These are phyloP conservation scores for Liriodendron chinense DNA, from an alignment of 164 flowering plant species.

Conservation along the genomic window DNA sequence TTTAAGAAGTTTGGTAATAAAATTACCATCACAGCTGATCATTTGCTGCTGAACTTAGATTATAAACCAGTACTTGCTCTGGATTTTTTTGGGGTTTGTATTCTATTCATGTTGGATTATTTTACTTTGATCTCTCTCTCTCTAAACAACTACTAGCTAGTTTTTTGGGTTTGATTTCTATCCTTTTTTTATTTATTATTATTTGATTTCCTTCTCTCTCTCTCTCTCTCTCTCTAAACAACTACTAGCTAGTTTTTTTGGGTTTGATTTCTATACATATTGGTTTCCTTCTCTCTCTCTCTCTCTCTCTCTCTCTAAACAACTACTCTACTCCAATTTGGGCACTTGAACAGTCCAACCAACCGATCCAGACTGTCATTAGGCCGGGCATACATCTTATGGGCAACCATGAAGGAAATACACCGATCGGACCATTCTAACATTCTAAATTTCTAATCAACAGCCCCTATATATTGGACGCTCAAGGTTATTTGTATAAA, in stretches of 20 bases:
- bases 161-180: background rate
- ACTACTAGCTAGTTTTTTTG: background rate
- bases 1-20: background rate
- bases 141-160: background rate
- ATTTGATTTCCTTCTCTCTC: background rate
- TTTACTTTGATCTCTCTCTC: background rate
- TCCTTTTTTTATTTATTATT: background rate
- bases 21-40: constrained; percentile 1
- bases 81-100: background rate
- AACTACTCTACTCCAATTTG: too few species aligned
- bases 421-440: too few species aligned
- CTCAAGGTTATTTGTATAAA: too few species aligned
- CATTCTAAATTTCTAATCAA: too few species aligned
- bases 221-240: background rate
- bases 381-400: too few species aligned
- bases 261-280: background rate
- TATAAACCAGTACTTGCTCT: background rate
- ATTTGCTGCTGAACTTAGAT: constrained; percentile 2
- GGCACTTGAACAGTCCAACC: too few species aligned
- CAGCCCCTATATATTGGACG: too few species aligned
- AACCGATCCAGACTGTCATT: too few species aligned
- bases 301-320: background rate
- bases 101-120: background rate
- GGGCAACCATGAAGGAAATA: too few species aligned
- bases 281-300: background rate